Percentiles rank a stretch among this genome's conserved stretches.
These are phyloP conservation scores for Phytophthora crassamura DNA, from an alignment of 352 stramenopile genomes.

Conservation along the genomic window DNA sequence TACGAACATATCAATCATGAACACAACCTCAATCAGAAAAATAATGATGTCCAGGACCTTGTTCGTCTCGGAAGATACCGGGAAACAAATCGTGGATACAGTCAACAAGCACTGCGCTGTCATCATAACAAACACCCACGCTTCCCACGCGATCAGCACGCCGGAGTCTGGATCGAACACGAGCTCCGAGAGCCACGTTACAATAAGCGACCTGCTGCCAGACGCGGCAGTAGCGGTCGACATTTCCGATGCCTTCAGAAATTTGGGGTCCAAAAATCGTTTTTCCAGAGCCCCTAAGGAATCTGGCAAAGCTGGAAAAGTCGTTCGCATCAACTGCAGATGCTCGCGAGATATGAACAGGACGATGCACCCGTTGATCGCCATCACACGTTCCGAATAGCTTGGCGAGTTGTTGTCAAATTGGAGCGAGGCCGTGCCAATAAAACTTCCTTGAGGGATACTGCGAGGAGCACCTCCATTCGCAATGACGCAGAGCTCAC, in stretches of 20 bases:
- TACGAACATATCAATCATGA: slow-evolving; percentile 65
- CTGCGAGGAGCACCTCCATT: slow-evolving; percentile 44
- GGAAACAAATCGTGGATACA: slow-evolving; percentile 60
- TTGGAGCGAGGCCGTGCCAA: slow-evolving; percentile 53
- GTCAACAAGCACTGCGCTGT: slow-evolving; percentile 55
- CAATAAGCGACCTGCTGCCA: slow-evolving; percentile 10
- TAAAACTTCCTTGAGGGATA: slow-evolving; percentile 59
- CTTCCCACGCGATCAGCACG: slow-evolving; percentile 62
- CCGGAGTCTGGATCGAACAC: slow-evolving; percentile 65
- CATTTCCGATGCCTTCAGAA: slow-evolving; percentile 51
- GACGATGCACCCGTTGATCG: slow-evolving; percentile 65
- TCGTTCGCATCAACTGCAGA: slow-evolving; percentile 42
- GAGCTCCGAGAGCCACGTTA: slow-evolving; percentile 22
- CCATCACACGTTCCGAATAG: slow-evolving; percentile 56
- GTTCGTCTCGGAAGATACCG: slow-evolving; percentile 5
- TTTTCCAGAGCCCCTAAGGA: slow-evolving; percentile 53
- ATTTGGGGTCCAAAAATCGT: slow-evolving; percentile 57
- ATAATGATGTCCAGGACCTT: slow-evolving; percentile 34
- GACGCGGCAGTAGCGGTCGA: slow-evolving; percentile 6
- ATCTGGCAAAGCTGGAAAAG: slow-evolving; percentile 40
- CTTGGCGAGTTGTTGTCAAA: slow-evolving; percentile 43
- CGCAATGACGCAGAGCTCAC: slow-evolving; percentile 55
- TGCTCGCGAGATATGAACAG: slow-evolving; percentile 61
- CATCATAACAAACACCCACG: slow-evolving; percentile 62
- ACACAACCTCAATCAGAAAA: slow-evolving; percentile 51